Evolutionary conservation across 495 filamentous ascomycete genomes (phyloP), one percentile per base, ranked within the genome.

Genomic region (Lichenothelia convexa): DNA sequence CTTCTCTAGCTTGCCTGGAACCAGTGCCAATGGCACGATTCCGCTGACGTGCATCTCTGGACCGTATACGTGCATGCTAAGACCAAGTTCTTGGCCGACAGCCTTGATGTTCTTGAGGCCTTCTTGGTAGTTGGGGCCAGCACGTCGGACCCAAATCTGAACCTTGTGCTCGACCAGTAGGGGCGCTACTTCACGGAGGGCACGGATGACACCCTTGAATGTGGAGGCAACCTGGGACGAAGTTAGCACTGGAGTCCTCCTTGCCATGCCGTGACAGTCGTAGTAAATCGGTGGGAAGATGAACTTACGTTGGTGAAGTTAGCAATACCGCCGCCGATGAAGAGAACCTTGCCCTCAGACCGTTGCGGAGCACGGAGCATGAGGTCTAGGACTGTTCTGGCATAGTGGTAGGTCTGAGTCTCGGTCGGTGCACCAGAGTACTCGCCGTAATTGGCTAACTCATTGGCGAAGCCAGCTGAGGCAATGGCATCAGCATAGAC

Each of bases 281-380:
- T 13, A 15, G 15, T 15, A 21, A 12, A 18, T 18, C 19, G 15
- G 8, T 8, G 21, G 39, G 27, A 18, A 34, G 5, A 20, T 19
- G 0, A n/a, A 46, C 52, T 45, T 53, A 61, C 71, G 54, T 76
- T 81, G 62, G 89, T 99, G 69, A 99, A 99, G 77, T 99, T 99
- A 67, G 89, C 89, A 73, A 99, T 99, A 71, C 89, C 89, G 65
- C 89, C 89, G 59, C 89, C 89, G 48, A 99, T 94, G 70, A 99
- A 95, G 45, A 99, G 75, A 39, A 95, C 79, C 73, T 94, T 94
- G 65, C 91, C 89, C 48, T 94, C 78, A 34, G 80, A 71, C 60
- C 72, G 68, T 43, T 68, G 64, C 34, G 91, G 87, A 23, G 86
- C 77, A 45, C 91, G 81, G 38, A 99, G 78, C 89, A 99, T 93